Evolutionary conservation across 768 basidiomycete genomes (phyloP).

Genomic region (Leccinum boreale): DNA sequence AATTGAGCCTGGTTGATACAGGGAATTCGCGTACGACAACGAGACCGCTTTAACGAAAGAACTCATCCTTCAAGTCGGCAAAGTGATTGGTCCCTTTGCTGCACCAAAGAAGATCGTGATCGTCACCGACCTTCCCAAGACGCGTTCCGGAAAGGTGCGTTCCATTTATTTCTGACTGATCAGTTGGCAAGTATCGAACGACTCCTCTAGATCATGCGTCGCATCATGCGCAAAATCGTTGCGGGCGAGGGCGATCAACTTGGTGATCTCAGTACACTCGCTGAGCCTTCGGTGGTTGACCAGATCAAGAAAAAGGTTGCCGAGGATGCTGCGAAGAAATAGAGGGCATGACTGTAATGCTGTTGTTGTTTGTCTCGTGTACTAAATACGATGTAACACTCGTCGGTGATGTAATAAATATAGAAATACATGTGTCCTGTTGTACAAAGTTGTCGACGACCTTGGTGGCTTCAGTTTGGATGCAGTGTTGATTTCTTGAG

Average conservation of each 20-base stretch:
- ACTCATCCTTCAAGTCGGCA: conserved; percentile 91
- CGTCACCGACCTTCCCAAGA: conserved; percentile 87
- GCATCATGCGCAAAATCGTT: conserved; percentile 95
- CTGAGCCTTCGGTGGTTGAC: conserved; percentile 85
- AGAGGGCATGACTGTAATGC: neutral
- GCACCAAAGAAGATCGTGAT: conserved; percentile 91
- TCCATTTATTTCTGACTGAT: neutral
- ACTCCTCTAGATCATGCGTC: conserved; percentile 73
- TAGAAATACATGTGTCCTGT: neutral
- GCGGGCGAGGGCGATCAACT: conserved; percentile 93
- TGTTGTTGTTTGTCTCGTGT: neutral
- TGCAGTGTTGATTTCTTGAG: neutral
- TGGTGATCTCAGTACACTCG: conserved; percentile 91
- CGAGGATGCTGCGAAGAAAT: conserved; percentile 26
- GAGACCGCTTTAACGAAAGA: conserved; percentile 79
- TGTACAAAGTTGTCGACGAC: neutral
- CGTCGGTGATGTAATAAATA: neutral
- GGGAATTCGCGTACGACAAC: conserved; percentile 81
- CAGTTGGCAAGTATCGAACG: neutral
- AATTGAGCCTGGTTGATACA: conserved; percentile 20
- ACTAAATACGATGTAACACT: neutral
- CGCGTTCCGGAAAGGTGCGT: conserved; percentile 81
- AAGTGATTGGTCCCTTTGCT: conserved; percentile 97
- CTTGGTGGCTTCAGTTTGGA: neutral
- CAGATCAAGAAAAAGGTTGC: conserved; percentile 79